Evolutionary conservation across 176 grass and related monocot species (phyloP), one percentile per base, ranked within the genome.

Genomic region (Eremochloa ophiuroides): DNA sequence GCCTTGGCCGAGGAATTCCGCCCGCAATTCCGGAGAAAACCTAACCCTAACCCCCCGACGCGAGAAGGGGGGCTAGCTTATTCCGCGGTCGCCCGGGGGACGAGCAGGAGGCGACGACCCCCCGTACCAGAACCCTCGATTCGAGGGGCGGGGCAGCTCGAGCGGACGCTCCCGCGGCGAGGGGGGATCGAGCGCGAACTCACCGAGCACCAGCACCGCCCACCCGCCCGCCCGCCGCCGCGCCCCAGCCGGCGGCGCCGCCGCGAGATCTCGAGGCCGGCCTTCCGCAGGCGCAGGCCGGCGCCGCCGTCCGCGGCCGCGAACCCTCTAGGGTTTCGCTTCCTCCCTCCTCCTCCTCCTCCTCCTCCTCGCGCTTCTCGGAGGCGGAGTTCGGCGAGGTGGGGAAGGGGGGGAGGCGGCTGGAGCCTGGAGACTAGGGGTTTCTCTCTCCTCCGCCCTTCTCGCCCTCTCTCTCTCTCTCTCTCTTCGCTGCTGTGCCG

Each of bases 181-280:
- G 85, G 91, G 53, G n/a, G 46, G 51, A 83, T 90, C 91, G 73
- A 88, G 80, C 80, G 78, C 78, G 41, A 40, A 80, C 83, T 80
- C 86, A 81, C 78, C 83, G 74, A 61, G 60, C 83, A 16, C 55
- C 71, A 1, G 31, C 53, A 2, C 66, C 28, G 20, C 69, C 10
- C 48, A 20, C 8, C 8, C 25, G 23, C 38, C 23, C 46, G 46
- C 14, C 18, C 56, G 20, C 68, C 27, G 25, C 34, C 35, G 20
- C 18, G 3, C 7, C 31, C 75, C 55, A 80, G 50, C 82, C 62
- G 83, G 78, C 78, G 88, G 16, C 82, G 87, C 82, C 78, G 78
- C 73, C 78, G 46, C 83, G 79, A 86, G 88, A 86, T 89, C 83
- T 77, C 87, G 71, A 44, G 72, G 87, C 82, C 44, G 72, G 87